Conservation (phyloP, 1,284 basidiomycete genomes). For the Moniliella sp. region DNA sequence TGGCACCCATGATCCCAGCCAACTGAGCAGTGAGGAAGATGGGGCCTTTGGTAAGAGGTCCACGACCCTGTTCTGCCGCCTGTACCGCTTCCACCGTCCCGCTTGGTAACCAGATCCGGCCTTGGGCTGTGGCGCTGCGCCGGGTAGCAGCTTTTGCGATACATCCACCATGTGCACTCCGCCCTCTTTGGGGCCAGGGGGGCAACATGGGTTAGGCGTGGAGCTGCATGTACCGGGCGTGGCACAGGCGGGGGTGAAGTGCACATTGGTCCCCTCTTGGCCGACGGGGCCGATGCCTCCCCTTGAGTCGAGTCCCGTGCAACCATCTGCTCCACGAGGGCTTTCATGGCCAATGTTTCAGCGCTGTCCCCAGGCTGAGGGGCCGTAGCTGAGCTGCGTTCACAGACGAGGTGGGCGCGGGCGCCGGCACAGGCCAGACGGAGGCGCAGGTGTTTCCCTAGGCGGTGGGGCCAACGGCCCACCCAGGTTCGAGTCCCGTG, state of each 20-base stretch:
- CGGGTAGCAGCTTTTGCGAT: slow-evolving; percentile 46
- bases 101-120: slow-evolving; percentile 50
- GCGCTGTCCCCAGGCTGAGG: background rate
- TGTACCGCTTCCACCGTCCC: slow-evolving; percentile 44
- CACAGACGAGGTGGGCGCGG: no score
- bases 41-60: slow-evolving; percentile 10
- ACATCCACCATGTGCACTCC: slow-evolving; percentile 52
- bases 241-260: background rate
- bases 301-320: background rate
- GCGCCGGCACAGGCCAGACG: no score
- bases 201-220: slow-evolving; percentile 50
- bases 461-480: no score
- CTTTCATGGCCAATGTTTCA: no score
- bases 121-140: slow-evolving; percentile 53
- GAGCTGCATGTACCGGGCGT: background rate
- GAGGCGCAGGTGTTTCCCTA: no score
- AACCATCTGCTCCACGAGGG: background rate
- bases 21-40: slow-evolving; percentile 48
- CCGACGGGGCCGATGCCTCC: background rate
- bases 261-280: background rate
- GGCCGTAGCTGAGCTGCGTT: no score
- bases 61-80: slow-evolving; percentile 36
- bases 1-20: slow-evolving; percentile 67
- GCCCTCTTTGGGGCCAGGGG: slow-evolving; percentile 42
- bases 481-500: no score